phyloP scores from a whole-genome alignment of 805 yeast genomes.

The Suhomyces emberorum region DNA sequence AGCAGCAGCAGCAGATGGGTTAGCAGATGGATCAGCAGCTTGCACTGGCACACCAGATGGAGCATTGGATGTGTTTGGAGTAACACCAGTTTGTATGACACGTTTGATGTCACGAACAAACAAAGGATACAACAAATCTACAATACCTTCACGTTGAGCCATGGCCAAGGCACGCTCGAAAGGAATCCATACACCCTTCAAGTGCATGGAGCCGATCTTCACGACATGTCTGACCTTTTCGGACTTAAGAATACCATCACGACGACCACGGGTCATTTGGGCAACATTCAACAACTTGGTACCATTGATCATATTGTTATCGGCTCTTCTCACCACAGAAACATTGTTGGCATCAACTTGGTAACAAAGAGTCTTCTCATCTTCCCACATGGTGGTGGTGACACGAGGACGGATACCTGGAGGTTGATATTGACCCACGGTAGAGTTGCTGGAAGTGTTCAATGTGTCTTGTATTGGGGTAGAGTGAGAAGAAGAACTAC shows the following conservation, averaged over 20 bases:
- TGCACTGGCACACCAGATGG: conserved; percentile 13
- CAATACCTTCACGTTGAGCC: conserved; percentile 73
- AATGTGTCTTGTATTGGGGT: conserved; percentile 19
- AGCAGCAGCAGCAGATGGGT: conserved; percentile 6
- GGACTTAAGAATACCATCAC: conserved; percentile 79
- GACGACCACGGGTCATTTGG: conserved; percentile 81
- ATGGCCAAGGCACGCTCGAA: conserved; percentile 77
- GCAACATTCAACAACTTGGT: conserved; percentile 81
- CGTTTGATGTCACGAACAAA: conserved; percentile 67
- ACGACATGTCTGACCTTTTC: conserved; percentile 78
- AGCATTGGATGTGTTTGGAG: conserved; percentile 23
- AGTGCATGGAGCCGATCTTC: conserved; percentile 82
- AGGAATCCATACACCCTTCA: conserved; percentile 90
- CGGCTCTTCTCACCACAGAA: conserved; percentile 79
- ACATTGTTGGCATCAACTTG: conserved; percentile 83
- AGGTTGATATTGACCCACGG: conserved; percentile 45
- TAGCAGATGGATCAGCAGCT: conserved; percentile 14
- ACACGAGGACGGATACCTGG: conserved; percentile 58
- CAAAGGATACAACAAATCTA: conserved; percentile 28
- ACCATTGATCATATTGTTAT: conserved; percentile 82
- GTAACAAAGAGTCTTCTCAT: conserved; percentile 78
- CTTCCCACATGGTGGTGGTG: conserved; percentile 89
- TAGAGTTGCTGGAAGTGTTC: conserved; percentile 19
- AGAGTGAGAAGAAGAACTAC: conserved; percentile 6
- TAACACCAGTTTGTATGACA: conserved; percentile 45